Evolutionary conservation across 805 yeast genomes (phyloP), one percentile per base, ranked within the genome.

Genomic region (Lipomyces anomalus): DNA sequence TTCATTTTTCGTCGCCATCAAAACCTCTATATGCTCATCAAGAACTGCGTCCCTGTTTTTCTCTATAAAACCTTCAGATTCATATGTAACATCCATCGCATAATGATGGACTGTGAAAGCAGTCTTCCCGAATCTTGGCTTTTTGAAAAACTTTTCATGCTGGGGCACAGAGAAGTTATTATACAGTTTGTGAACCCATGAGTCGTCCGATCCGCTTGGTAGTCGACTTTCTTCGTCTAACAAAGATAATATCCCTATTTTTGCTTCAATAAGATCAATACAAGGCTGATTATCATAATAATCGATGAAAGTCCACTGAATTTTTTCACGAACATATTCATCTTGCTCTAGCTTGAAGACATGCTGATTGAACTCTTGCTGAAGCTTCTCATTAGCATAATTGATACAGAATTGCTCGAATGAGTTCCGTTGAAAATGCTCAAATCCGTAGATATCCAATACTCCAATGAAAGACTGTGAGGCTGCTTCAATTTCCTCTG

Each of bases 361-460:
- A 61, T 90, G 97, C 70, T 88, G 97, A 60, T 89, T 90, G 67
- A 90, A 90, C 65, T 90, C 97, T 67, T 90, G 97, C 67, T 90
- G 97, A 58, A 90, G 74, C 67, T 90, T 90, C 70, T 90, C 98
- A 67, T 89, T 89, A 37, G 97, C 96, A 65, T 89, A 89, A 65
- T 89, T 89, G 67, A 89, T 89, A 71, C 98, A 90, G 67, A 90
- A 90, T 67, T 90, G 98, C 68, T 90, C 98, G 61, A 90, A 90
- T 6, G 96, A 88, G 68, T 90, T 90, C 59, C 78, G 80, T 56
- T 86, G 89, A 64, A 90, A 90, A 67, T 90, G 97, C 67, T 90
- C 98, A 65, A 90, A 90, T 21, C 98, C 98, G 62, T 90, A 90
- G 58, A 90, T 90, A 81, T 90, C 98, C 58, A 90, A 74, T 24